Percentiles rank a stretch among this genome's conserved stretches.
phyloP scores from a whole-genome alignment of 192 early-diverging fungal genomes.

The Spizellomyces punctatus region DNA sequence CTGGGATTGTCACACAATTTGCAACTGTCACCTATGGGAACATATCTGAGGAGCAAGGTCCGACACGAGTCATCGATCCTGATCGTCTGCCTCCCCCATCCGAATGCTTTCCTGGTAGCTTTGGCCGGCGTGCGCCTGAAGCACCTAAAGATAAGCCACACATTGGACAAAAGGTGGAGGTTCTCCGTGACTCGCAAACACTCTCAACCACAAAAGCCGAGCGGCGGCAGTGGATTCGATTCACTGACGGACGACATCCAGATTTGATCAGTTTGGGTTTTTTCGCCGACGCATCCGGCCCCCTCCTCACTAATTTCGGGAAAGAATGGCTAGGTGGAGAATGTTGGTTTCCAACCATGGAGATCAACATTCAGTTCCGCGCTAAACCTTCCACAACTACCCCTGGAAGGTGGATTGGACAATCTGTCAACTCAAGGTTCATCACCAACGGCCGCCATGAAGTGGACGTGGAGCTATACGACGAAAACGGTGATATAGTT shows the following conservation, averaged over 20 bases:
- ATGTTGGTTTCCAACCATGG: conserved; percentile 10
- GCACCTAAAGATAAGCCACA: background rate
- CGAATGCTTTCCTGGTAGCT: background rate
- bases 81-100: background rate
- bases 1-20: background rate
- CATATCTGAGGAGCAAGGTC: conserved; percentile 1
- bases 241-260: background rate
- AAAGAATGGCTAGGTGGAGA: conserved; percentile 10
- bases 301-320: background rate
- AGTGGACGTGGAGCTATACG: conserved; percentile 5
- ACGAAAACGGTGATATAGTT: background rate
- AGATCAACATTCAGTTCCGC: conserved; percentile 5
- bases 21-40: conserved; percentile 1
- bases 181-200: conserved; percentile 3
- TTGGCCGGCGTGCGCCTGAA: background rate
- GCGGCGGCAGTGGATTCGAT: conserved; percentile 15
- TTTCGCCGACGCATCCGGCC: conserved; percentile 5
- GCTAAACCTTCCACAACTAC: background rate
- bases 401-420: conserved; percentile 1
- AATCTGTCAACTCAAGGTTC: background rate
- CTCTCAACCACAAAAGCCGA: background rate
- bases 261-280: background rate
- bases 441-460: conserved; percentile 1
- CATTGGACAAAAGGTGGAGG: conserved; percentile 7
- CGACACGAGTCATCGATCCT: background rate